A percentile compares a stretch with the other conserved stretches of the same genome.
phyloP scores from a whole-genome alignment of 306 rosid species.

The Hippophae gyantsensis region DNA sequence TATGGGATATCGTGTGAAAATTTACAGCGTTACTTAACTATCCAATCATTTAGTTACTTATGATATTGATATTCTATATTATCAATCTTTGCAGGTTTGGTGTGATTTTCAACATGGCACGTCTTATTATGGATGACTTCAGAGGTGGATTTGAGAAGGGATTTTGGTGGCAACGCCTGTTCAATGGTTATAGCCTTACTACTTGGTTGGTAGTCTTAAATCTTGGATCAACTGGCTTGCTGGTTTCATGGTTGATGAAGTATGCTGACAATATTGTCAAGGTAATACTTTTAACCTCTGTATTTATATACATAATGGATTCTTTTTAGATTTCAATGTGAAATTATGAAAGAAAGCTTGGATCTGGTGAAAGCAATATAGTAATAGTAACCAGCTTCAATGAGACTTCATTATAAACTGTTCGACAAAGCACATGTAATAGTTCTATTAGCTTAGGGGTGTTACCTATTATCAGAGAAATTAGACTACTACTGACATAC shows the following conservation, averaged over 20 bases:
- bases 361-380: no score
- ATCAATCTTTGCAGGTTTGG: slow-evolving; percentile 62
- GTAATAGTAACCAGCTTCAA: no score
- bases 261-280: slow-evolving; percentile 95
- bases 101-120: slow-evolving; percentile 75
- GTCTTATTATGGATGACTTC: slow-evolving; percentile 74
- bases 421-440: no score
- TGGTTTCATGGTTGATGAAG: slow-evolving; percentile 95
- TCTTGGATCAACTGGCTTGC: slow-evolving; percentile 91
- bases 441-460: no score
- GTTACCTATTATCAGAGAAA: no score
- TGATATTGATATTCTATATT: neutral
- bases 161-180: slow-evolving; percentile 91
- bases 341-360: neutral
- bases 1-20: neutral
- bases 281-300: slow-evolving; percentile 26
- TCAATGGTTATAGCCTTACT: slow-evolving; percentile 69
- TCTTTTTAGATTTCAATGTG: neutral
- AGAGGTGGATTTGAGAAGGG: slow-evolving; percentile 86
- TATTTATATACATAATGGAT: neutral
- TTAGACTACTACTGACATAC: no score
- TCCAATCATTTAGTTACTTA: neutral
- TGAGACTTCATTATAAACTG: no score
- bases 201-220: slow-evolving; percentile 90
- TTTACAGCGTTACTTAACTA: neutral